Conservation (phyloP, 2,329 filamentous ascomycete genomes). For the Fusarium chlamydosporum region DNA sequence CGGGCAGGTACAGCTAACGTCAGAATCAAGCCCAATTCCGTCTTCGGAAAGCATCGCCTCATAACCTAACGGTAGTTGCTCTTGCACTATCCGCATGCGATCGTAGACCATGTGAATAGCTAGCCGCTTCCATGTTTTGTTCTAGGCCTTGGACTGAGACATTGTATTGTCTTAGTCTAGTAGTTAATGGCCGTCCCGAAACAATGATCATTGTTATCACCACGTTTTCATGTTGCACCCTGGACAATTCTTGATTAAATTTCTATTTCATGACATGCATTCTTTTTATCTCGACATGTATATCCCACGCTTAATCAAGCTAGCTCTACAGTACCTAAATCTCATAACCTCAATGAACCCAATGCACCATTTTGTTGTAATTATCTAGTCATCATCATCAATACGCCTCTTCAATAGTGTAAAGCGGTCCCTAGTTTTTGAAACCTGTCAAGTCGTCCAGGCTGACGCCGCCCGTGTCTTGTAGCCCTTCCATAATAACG, state of each 20-base stretch:
- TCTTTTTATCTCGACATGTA: conserved; percentile 22
- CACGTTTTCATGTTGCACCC: background rate
- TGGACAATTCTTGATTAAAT: background rate
- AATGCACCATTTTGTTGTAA: conserved; percentile 11
- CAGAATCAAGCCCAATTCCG: conserved; percentile 37
- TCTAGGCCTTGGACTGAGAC: conserved; percentile 27
- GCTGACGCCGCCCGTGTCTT: conserved; percentile 53
- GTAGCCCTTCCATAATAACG: conserved; percentile 49
- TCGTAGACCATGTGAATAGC: conserved; percentile 12
- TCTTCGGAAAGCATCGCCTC: conserved; percentile 41
- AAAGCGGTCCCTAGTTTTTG: conserved; percentile 45
- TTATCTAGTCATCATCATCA: conserved; percentile 21
- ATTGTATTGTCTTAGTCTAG: conserved; percentile 15
- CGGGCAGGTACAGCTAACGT: conserved; percentile 27
- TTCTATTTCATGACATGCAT: conserved; percentile 1
- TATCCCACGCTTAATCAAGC: conserved; percentile 22
- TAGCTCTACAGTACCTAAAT: background rate
- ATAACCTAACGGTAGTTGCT: conserved; percentile 23
- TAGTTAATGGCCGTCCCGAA: conserved; percentile 10
- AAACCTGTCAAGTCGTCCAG: conserved; percentile 45
- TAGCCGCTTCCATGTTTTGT: conserved; percentile 21
- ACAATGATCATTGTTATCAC: background rate
- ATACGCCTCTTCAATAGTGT: conserved; percentile 43
- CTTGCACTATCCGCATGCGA: conserved; percentile 35
- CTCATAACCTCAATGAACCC: background rate